Evolutionary conservation across 2,329 filamentous ascomycete species (phyloP).

Genomic region (Dothideomycetes sp.): DNA sequence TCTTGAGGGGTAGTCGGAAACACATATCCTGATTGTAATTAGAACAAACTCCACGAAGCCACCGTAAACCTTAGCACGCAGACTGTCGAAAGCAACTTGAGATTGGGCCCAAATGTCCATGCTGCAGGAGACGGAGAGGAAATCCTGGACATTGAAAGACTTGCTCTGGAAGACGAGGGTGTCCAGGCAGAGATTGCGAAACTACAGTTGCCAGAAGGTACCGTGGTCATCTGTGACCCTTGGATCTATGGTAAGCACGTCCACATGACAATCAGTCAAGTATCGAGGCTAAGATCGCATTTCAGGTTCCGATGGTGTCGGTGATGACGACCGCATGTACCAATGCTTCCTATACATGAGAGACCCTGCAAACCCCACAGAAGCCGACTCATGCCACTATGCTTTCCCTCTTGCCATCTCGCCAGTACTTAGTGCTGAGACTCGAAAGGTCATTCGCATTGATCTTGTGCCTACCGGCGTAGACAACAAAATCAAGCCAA

Average conservation of each 20-base stretch:
- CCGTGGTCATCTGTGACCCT: slow-evolving; percentile 49
- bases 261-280: neutral
- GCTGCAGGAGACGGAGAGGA: slow-evolving; percentile 52
- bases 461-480: slow-evolving; percentile 60
- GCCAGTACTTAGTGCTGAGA: slow-evolving; percentile 55
- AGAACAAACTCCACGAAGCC: slow-evolving; percentile 57
- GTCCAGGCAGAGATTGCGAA: slow-evolving; percentile 53
- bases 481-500: slow-evolving; percentile 48
- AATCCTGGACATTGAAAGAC: slow-evolving; percentile 48
- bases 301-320: slow-evolving; percentile 40
- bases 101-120: slow-evolving; percentile 49
- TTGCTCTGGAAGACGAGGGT: slow-evolving; percentile 45
- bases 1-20: too few relatives aligned
- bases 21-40: too few relatives aligned
- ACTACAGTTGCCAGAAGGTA: slow-evolving; percentile 48
- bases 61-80: slow-evolving; percentile 44
- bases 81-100: slow-evolving; percentile 47
- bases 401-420: slow-evolving; percentile 59
- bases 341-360: slow-evolving; percentile 61
- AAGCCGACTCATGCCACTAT: slow-evolving; percentile 60
- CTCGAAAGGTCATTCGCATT: slow-evolving; percentile 57
- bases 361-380: slow-evolving; percentile 49
- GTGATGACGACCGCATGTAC: slow-evolving; percentile 42
- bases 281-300: slow-evolving; percentile 2
- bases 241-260: slow-evolving; percentile 56